Conservation (phyloP, 768 basidiomycete genomes). For the Glaciozyma antarctica region DNA sequence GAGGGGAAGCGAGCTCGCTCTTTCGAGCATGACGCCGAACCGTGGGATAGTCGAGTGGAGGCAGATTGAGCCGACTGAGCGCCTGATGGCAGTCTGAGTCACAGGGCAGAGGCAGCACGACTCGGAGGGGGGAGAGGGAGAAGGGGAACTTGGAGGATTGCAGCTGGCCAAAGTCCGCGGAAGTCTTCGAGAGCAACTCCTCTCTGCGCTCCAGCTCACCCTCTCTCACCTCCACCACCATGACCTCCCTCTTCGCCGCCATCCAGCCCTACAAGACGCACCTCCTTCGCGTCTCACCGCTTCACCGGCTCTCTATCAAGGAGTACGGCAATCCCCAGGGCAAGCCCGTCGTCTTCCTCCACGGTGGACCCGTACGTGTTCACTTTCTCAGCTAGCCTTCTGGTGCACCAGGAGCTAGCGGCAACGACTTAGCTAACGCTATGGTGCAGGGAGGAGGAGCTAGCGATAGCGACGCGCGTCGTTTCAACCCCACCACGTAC, state of each 20-base stretch:
- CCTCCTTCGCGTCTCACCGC: constrained; percentile 8
- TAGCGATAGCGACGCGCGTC: background rate
- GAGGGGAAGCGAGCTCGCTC: too few relatives aligned
- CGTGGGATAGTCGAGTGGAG: too few relatives aligned
- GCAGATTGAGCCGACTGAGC: too few relatives aligned
- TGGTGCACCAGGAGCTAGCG: background rate
- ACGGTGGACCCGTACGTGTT: constrained; percentile 29
- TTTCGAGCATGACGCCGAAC: too few relatives aligned
- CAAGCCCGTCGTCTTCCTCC: constrained; percentile 30
- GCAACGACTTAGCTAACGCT: background rate
- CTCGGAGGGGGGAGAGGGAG: too few relatives aligned
- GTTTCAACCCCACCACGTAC: constrained; percentile 2
- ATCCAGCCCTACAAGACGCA: constrained; percentile 25
- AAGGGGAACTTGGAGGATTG: too few relatives aligned
- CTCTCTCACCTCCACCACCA: background rate
- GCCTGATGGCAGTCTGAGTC: too few relatives aligned
- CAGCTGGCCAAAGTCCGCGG: too few relatives aligned
- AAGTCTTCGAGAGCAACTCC: background rate
- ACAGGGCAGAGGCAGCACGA: too few relatives aligned
- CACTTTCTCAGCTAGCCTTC: background rate
- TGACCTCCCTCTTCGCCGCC: background rate
- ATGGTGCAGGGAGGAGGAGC: background rate
- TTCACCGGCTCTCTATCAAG: constrained; percentile 27
- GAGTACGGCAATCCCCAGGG: constrained; percentile 32
- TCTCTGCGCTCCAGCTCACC: background rate